Conservation (phyloP, 257 asterid genomes). For the Salvia rosmarinus region DNA sequence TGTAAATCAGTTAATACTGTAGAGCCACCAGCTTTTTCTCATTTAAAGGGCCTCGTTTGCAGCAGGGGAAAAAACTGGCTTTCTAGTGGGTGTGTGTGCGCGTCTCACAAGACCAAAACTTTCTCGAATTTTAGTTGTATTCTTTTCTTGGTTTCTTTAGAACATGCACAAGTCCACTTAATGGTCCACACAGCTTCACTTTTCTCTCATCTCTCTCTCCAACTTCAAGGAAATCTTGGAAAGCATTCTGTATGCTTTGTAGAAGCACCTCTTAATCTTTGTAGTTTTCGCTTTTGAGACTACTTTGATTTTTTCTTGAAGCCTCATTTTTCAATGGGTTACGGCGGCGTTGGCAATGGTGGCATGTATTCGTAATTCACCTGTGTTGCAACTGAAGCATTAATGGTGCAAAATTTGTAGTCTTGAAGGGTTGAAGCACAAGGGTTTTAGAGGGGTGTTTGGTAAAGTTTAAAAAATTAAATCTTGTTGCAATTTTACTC, state of each 20-base stretch:
- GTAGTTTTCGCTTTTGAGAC: neutral
- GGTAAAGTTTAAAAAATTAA: neutral
- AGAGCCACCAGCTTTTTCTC: constrained; percentile 16
- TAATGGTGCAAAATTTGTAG: constrained; percentile 38
- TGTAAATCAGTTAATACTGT: neutral
- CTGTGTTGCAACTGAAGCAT: constrained; percentile 34
- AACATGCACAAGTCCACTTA: constrained; percentile 35
- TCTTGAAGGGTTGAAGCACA: constrained; percentile 34
- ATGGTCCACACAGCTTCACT: constrained; percentile 29
- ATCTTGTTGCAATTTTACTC: constrained; percentile 6
- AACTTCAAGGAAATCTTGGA: neutral
- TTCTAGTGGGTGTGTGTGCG: constrained; percentile 14
- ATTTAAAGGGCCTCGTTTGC: constrained; percentile 16
- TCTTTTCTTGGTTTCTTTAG: constrained; percentile 51
- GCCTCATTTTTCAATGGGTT: constrained; percentile 24
- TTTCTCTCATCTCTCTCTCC: constrained; percentile 17
- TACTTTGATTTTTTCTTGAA: constrained; percentile 23
- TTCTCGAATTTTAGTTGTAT: constrained; percentile 41
- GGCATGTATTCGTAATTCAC: constrained; percentile 34
- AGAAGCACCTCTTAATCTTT: constrained; percentile 21
- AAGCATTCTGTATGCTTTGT: constrained; percentile 18
- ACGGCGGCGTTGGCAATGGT: constrained; percentile 32
- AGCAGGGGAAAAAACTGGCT: constrained; percentile 18
- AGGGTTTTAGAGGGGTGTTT: constrained; percentile 17
- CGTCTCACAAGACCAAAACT: constrained; percentile 29